phyloP scores from a whole-genome alignment of 1,139 yeast genomes.

The Taphrina communis region DNA sequence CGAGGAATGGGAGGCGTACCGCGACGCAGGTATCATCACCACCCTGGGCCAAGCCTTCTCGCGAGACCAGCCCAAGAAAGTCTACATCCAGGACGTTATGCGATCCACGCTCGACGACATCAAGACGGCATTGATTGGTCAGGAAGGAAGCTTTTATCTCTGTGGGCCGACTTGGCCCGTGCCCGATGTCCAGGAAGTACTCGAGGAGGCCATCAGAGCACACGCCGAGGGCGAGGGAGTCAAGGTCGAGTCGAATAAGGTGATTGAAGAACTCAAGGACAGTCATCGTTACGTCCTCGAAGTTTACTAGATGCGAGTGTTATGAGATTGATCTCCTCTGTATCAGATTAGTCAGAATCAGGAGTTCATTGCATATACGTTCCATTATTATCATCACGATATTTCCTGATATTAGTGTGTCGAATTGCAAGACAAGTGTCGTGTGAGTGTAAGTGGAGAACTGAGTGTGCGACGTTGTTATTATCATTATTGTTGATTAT shows the following conservation, averaged over 20 bases:
- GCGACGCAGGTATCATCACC: slow-evolving; percentile 87
- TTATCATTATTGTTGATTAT: slow-evolving; percentile 2
- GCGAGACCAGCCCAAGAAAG: slow-evolving; percentile 94
- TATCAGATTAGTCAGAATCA: no score
- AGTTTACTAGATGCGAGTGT: slow-evolving; percentile 65
- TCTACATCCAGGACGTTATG: slow-evolving; percentile 93
- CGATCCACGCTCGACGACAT: slow-evolving; percentile 74
- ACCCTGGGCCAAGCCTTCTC: slow-evolving; percentile 98
- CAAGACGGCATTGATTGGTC: slow-evolving; percentile 75
- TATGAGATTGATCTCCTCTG: no score
- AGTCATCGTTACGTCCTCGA: slow-evolving; percentile 90
- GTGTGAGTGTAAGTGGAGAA: no score
- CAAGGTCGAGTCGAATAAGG: slow-evolving; percentile 73
- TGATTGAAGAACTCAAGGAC: slow-evolving; percentile 92
- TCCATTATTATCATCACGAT: background rate
- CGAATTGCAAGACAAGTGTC: no score
- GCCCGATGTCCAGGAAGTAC: slow-evolving; percentile 90
- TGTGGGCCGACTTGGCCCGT: slow-evolving; percentile 99
- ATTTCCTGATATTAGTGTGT: no score
- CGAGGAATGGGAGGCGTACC: slow-evolving; percentile 95
- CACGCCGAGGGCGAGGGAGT: slow-evolving; percentile 74
- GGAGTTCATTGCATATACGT: no score
- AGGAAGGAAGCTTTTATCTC: slow-evolving; percentile 88
- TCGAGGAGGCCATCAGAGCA: slow-evolving; percentile 75
- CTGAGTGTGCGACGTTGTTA: background rate